Evolutionary conservation across 2,329 filamentous ascomycete genomes (phyloP).

Genomic region (Emergomyces orientalis): DNA sequence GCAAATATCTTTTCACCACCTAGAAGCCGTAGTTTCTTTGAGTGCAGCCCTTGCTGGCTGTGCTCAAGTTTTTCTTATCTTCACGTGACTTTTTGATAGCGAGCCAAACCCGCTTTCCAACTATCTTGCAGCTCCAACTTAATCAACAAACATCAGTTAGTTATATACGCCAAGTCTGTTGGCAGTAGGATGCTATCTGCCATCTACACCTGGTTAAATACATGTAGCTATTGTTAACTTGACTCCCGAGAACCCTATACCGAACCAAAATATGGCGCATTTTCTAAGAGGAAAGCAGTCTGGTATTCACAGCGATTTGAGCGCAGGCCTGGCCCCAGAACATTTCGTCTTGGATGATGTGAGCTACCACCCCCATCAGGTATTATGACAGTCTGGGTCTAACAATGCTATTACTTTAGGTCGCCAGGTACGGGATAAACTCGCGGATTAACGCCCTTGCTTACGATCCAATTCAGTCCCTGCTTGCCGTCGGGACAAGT

Average conservation of each 20-base stretch:
- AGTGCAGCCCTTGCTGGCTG: not conserved
- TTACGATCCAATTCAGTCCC: slow-evolving; percentile 88
- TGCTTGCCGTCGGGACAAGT: slow-evolving; percentile 83
- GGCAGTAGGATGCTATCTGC: not conserved
- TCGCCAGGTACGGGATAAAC: slow-evolving; percentile 72
- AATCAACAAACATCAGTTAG: not conserved
- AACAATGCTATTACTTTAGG: slow-evolving; percentile 25
- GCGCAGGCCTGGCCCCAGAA: slow-evolving; percentile 65
- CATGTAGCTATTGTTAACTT: not conserved
- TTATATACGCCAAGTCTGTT: no score
- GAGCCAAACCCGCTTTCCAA: not conserved
- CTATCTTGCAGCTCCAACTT: not conserved
- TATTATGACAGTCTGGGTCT: not conserved
- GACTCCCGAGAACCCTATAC: not conserved
- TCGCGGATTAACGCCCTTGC: slow-evolving; percentile 67
- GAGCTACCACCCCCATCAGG: slow-evolving; percentile 17
- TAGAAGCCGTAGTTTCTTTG: not conserved
- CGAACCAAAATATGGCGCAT: slow-evolving; percentile 56
- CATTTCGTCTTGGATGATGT: slow-evolving; percentile 76
- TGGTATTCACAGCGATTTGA: slow-evolving; percentile 85
- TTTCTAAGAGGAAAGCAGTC: slow-evolving; percentile 89
- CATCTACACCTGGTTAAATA: not conserved
- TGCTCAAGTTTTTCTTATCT: not conserved
- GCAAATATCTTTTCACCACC: not conserved
- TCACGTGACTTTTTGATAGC: not conserved